Base-by-base conservation (phyloP, 768 basidiomycete species). In the Mycena metata region DNA sequence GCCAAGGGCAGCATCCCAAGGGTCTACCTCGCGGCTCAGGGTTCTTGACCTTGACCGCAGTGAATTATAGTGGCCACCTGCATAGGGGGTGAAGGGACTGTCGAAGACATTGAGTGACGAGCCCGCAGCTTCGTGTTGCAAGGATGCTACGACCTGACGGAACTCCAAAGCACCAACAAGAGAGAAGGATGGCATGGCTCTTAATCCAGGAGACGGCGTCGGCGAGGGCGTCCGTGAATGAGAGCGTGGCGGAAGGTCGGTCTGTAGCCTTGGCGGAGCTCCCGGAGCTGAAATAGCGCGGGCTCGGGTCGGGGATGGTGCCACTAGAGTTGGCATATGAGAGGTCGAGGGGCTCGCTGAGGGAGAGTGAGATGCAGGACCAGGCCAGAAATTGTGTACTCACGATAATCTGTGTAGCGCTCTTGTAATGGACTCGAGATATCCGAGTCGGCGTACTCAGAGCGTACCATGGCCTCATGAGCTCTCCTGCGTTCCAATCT, bases 81-180 rank as follows among this genome's bases (percentile, higher is more conserved):
- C 87, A 69, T 90, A 93, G 0, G 94, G 93, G 1, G 92, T 89
- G 17, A 83, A 79, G 9, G 78, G 90, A 30, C 85, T 86, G 55
- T 93, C 91, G 70, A 95, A 95, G 5, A 89, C 81, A 66, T 79
- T 84, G 54, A 94, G 81, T 0, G 88, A 85, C 0, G 86, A 79
- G 0, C 83, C 83, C 2, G 88, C 85, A 12, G 91, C 90, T 73
- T 96, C 89, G 55, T 84, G 84, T 69, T 90, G 89, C 24, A 99
- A 83, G 0, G 92, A 90, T 13, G 92, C 85, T 23, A 99, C 92
- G 24, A 98, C 93, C 66, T 96, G 91, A 19, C 96, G 87, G 80
- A 99, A 99, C 79, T 99, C 98, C 49, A 99, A 87, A 0, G 98
- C 98, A 11, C 97, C 95, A 6, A 99, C 88, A 2, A 99, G 87